These are phyloP conservation scores for Chenopodium formosanum DNA, from an alignment of 148 eudicot species.

Conservation along the genomic window DNA sequence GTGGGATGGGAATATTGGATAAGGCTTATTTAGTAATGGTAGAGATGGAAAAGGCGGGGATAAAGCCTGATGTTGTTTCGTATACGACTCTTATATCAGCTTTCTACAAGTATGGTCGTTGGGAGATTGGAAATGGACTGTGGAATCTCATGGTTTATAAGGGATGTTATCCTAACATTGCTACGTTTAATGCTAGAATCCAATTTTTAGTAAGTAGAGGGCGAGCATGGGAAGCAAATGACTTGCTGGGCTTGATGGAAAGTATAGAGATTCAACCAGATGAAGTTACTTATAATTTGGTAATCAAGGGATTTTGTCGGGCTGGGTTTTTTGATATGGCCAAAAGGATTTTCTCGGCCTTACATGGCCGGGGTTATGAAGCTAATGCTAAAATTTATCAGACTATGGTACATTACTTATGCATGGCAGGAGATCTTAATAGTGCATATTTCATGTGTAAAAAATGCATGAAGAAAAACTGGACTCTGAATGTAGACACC, in stretches of 20 bases:
- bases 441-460: conserved; percentile 70
- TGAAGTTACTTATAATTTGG: conserved; percentile 78
- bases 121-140: conserved; percentile 72
- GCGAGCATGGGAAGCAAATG: conserved; percentile 76
- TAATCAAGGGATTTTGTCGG: conserved; percentile 72
- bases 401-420: conserved; percentile 86
- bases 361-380: conserved; percentile 52
- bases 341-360: conserved; percentile 58
- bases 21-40: conserved; percentile 57
- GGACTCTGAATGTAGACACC: conserved; percentile 58
- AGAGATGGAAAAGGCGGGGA: conserved; percentile 67
- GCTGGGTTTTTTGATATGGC: conserved; percentile 78
- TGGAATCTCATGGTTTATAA: conserved; percentile 82
- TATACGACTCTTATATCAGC: conserved; percentile 80
- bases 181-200: conserved; percentile 82
- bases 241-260: conserved; percentile 56
- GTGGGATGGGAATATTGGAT: conserved; percentile 51
- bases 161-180: conserved; percentile 71
- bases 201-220: conserved; percentile 67
- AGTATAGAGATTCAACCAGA: conserved; percentile 50
- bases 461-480: conserved; percentile 58
- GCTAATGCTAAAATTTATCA: conserved; percentile 70
- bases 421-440: conserved; percentile 55
- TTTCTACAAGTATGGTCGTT: conserved; percentile 49
- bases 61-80: conserved; percentile 67